phyloP scores from a whole-genome alignment of 352 stramenopile species.

The Pythium apleroticum region DNA sequence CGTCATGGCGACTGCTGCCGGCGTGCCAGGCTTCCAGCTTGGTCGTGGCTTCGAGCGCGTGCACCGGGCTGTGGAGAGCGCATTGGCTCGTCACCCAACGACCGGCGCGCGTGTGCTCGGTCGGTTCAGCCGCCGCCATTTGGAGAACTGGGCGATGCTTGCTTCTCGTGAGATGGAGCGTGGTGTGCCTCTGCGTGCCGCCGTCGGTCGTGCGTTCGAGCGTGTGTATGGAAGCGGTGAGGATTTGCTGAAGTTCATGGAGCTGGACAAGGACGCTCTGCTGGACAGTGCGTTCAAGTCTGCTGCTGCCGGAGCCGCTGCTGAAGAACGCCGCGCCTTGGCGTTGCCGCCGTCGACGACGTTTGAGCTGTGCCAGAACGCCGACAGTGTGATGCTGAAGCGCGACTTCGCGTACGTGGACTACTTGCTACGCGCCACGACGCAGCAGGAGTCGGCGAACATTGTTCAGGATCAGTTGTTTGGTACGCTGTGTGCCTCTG shows the following conservation, averaged over 20 bases:
- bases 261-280: conserved; percentile 40
- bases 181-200: conserved; percentile 18
- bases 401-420: conserved; percentile 66
- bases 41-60: conserved; percentile 57
- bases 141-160: conserved; percentile 78
- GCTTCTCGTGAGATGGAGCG: conserved; percentile 64
- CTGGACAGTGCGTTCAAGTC: conserved; percentile 36
- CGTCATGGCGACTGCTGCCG: conserved; percentile 51
- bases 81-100: conserved; percentile 28
- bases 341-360: conserved; percentile 34
- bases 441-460: conserved; percentile 4
- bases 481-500: background rate
- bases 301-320: conserved; percentile 15
- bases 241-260: conserved; percentile 36
- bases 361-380: conserved; percentile 57
- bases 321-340: conserved; percentile 24
- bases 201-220: conserved; percentile 45
- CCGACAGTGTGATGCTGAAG: conserved; percentile 50
- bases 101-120: conserved; percentile 25
- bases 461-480: conserved; percentile 23
- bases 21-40: conserved; percentile 70
- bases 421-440: conserved; percentile 39
- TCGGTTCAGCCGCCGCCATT: conserved; percentile 65
- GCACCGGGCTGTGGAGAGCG: conserved; percentile 49
- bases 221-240: conserved; percentile 55